These are phyloP conservation scores for Fomes fomentarius DNA, from an alignment of 1,284 basidiomycete genomes.

Conservation along the genomic window DNA sequence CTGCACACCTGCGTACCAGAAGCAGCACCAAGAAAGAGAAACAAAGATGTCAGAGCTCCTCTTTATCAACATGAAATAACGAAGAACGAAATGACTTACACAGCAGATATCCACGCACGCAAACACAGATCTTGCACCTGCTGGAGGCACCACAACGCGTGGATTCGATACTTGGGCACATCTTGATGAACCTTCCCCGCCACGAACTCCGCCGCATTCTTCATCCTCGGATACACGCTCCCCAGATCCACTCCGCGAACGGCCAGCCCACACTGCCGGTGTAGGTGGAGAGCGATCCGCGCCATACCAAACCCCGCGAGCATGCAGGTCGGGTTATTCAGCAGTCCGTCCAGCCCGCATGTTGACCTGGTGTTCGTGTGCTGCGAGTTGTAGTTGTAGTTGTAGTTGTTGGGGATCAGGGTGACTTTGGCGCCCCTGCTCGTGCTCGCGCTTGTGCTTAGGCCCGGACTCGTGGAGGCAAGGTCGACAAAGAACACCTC, in stretches of 20 bases:
- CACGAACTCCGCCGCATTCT: constrained; percentile 11
- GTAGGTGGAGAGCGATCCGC: constrained; percentile 14
- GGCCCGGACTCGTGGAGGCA: neutral
- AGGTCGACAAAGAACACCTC: constrained; percentile 12
- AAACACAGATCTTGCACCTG: constrained; percentile 12
- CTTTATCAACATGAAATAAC: neutral
- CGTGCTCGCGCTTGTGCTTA: too few species aligned
- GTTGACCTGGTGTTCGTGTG: too few species aligned
- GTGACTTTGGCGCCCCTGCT: too few species aligned
- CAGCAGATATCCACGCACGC: constrained; percentile 12
- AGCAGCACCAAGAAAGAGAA: too few species aligned
- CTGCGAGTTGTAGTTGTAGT: too few species aligned
- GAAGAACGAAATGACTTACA: constrained; percentile 2
- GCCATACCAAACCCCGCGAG: constrained; percentile 18
- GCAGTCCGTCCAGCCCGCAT: too few species aligned
- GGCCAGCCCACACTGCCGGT: constrained; percentile 2
- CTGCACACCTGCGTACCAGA: constrained; percentile 10
- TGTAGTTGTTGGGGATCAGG: too few species aligned
- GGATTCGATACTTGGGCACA: neutral
- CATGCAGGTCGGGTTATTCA: neutral
- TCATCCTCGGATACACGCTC: neutral
- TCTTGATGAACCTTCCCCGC: constrained; percentile 1
- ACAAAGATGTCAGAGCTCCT: too few species aligned
- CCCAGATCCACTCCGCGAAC: constrained; percentile 16
- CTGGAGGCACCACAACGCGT: constrained; percentile 7